These are phyloP conservation scores for Sporothrix luriei DNA, from an alignment of 2,329 filamentous ascomycete species.

Conservation along the genomic window DNA sequence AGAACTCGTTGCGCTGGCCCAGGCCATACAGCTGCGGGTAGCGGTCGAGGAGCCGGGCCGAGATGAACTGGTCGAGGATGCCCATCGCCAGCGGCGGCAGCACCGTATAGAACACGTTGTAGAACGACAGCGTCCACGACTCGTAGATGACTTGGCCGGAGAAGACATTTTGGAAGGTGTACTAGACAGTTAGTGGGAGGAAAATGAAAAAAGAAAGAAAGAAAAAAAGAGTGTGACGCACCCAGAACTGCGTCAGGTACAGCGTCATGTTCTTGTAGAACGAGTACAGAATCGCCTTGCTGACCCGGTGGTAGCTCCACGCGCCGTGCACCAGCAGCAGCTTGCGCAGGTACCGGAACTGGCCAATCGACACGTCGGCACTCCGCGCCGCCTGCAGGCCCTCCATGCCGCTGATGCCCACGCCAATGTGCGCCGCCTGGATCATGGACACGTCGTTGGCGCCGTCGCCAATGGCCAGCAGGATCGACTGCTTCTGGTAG, in stretches of 20 bases:
- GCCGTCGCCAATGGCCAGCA: conserved; percentile 94
- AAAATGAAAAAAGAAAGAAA: neutral
- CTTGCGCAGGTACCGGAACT: conserved; percentile 94
- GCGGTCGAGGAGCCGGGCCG: conserved; percentile 85
- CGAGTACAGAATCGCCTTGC: conserved; percentile 95
- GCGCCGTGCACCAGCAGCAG: conserved; percentile 91
- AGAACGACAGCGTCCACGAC: conserved; percentile 98
- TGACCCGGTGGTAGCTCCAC: conserved; percentile 97
- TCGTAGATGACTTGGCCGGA: conserved; percentile 98
- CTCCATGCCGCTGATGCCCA: conserved; percentile 96
- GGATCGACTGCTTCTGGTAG: conserved; percentile 81
- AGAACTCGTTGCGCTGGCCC: conserved; percentile 90
- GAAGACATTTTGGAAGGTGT: conserved; percentile 97
- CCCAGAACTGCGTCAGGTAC: conserved; percentile 99
- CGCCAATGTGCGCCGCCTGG: conserved; percentile 94
- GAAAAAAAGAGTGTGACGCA: conserved; percentile 44
- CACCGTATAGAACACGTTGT: conserved; percentile 97
- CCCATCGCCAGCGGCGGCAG: conserved; percentile 91
- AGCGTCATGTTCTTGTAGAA: conserved; percentile 99
- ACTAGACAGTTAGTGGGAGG: conserved; percentile 55
- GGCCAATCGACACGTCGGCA: conserved; percentile 91
- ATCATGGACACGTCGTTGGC: conserved; percentile 99
- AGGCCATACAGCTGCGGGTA: conserved; percentile 96
- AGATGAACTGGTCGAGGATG: conserved; percentile 97
- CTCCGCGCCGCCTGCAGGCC: conserved; percentile 94